Conservation (phyloP, 345 rosid species). For the Eucalyptus regnans region DNA sequence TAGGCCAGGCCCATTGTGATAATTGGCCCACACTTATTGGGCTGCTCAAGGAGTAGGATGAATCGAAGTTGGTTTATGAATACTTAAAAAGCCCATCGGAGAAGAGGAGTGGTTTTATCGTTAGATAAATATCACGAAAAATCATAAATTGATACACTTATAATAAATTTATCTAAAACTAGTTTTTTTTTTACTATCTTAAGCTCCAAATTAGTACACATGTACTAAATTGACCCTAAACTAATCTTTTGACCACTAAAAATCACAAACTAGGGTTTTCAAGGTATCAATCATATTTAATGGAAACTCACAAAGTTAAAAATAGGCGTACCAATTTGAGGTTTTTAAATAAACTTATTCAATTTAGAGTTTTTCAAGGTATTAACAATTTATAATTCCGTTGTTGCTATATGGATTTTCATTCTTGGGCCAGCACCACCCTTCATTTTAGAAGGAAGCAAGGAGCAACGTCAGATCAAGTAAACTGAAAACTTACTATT, state of each 20-base stretch:
- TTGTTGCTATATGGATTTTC: background rate
- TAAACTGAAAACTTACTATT: background rate
- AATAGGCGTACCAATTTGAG: rapidly evolving
- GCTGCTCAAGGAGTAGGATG: background rate
- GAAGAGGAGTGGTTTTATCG: rapidly evolving
- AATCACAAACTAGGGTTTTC: too few relatives aligned
- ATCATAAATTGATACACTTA: rapidly evolving
- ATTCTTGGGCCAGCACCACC: background rate
- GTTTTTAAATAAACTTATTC: too few relatives aligned
- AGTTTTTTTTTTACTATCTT: too few relatives aligned
- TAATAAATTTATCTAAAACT: too few relatives aligned
- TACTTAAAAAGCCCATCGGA: background rate
- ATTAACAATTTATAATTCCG: too few relatives aligned
- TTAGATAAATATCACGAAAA: too few relatives aligned
- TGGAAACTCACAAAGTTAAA: too few relatives aligned
- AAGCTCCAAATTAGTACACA: rapidly evolving
- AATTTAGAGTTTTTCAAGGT: too few relatives aligned
- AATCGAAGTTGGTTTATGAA: background rate
- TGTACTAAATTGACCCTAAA: rapidly evolving
- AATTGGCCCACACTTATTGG: background rate
- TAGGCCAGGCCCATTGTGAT: background rate
- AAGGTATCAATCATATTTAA: rapidly evolving
- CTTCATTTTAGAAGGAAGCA: background rate
- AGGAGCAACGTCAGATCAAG: background rate
- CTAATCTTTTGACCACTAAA: rapidly evolving